Base-by-base conservation (phyloP, 1,139 yeast species). In the Debaryomyces robertsiae region DNA sequence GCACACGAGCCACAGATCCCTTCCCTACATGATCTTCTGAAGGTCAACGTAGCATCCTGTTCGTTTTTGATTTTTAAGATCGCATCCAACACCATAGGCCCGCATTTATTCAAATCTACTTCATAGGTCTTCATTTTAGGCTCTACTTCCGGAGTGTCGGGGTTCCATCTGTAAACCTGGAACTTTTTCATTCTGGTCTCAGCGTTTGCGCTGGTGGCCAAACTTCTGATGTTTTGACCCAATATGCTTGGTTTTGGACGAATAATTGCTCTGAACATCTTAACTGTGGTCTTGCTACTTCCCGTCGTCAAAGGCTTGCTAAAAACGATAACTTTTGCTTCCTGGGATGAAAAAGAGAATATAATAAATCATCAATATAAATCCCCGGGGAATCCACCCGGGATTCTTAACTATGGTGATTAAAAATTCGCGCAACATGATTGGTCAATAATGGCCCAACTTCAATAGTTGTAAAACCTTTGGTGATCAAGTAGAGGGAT, bases 1-100 rank as follows among this genome's bases (percentile, higher is more conserved):
- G 99, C 99, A 77, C 99, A 93, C 4, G 98, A 93, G 38, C 99
- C 99, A 74, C 99, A 93, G 55, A 93, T 94, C 58, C 99, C 99
- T 72, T 93, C 99, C 76, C 99, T 91, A 74, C 98, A 93, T 39
- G 98, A 90, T 71, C 98, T 84, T 76, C 99, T 84, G 70, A 93
- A 86, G 3, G 98, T 93, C 62, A 93, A 79, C 24, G 98, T 87
- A 30, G 98, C 70, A 65, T 93, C 99, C 65, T 89, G 95, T 68
- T 93, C 98, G 67, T 90, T 90, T 73, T 93, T 93, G 68, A 93
- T 90, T 69, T 91, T 93, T 56, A 93, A 69, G 49, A 93, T 70
- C 30, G 98, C 98, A 67, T 93, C 99, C 61, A 93, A 77, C 41
- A 94, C 88, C 98, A 93, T 93, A 46, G 98, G 98, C 47, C 99